phyloP scores from a whole-genome alignment of 1,284 basidiomycete species.

The Ceraceosorus guamensis region DNA sequence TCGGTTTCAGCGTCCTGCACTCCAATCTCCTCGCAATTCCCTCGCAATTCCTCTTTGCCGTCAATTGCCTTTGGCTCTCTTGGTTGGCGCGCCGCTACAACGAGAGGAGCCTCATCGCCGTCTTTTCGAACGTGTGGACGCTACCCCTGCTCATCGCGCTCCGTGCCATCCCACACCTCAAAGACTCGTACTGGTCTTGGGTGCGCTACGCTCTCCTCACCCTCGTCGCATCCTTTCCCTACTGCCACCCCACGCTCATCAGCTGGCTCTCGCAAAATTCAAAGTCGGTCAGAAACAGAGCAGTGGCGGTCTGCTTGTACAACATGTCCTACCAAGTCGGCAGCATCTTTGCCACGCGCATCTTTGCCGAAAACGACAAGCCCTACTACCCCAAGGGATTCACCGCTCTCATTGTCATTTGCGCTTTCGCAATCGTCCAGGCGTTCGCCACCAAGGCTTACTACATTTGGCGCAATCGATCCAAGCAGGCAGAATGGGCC shows the following conservation, averaged over 20 bases:
- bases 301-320: constrained; percentile 24
- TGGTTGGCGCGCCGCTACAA: constrained; percentile 14
- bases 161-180: constrained; percentile 12
- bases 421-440: constrained; percentile 15
- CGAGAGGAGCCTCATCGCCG: constrained; percentile 8
- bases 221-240: constrained; percentile 18
- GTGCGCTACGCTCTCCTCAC: constrained; percentile 20
- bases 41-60: constrained; percentile 18
- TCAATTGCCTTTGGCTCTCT: constrained; percentile 20
- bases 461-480: constrained; percentile 23
- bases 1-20: constrained; percentile 25
- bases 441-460: constrained; percentile 22
- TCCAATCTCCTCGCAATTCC: constrained; percentile 34
- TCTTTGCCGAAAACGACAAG: constrained; percentile 26
- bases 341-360: constrained; percentile 18
- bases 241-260: constrained; percentile 20
- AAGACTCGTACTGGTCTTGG: constrained; percentile 19
- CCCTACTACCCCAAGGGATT: constrained; percentile 29
- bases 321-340: constrained; percentile 34
- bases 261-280: constrained; percentile 17
- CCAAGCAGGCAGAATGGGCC: constrained; percentile 17
- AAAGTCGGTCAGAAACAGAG: constrained; percentile 21
- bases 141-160: constrained; percentile 13
- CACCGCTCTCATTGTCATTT: constrained; percentile 15
- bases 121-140: constrained; percentile 9